These are phyloP conservation scores for Ogataea siamensis DNA, from an alignment of 805 yeast genomes.

Conservation along the genomic window DNA sequence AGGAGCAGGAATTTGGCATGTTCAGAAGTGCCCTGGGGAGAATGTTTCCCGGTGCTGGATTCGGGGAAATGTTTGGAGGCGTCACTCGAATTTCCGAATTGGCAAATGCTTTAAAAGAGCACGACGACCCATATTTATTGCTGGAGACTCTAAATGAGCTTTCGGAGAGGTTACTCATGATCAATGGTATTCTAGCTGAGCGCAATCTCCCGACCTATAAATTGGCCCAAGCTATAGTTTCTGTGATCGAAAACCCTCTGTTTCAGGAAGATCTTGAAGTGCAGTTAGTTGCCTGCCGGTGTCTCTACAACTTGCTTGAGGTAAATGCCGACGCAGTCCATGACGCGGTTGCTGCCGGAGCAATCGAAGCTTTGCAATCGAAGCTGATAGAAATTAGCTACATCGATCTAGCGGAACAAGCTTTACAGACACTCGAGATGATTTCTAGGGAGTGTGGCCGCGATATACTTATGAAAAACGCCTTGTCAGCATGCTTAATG, in stretches of 20 bases:
- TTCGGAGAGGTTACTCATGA: slow-evolving; percentile 64
- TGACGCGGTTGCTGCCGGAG: slow-evolving; percentile 61
- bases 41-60: slow-evolving; percentile 29
- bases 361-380: slow-evolving; percentile 60
- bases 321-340: slow-evolving; percentile 63
- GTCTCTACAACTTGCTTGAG: slow-evolving; percentile 78
- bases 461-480: slow-evolving; percentile 55
- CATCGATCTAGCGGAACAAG: slow-evolving; percentile 92
- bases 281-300: slow-evolving; percentile 81
- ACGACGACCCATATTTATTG: slow-evolving; percentile 58
- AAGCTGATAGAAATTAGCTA: slow-evolving; percentile 73
- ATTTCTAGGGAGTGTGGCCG: slow-evolving; percentile 55
- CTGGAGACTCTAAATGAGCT: slow-evolving; percentile 65
- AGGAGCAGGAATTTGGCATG: slow-evolving; percentile 18
- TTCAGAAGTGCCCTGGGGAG: slow-evolving; percentile 29
- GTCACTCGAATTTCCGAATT: slow-evolving; percentile 28
- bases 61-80: slow-evolving; percentile 30
- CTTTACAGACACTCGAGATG: slow-evolving; percentile 69
- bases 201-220: slow-evolving; percentile 59
- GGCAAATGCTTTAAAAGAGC: slow-evolving; percentile 38
- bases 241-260: slow-evolving; percentile 54
- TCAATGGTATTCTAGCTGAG: slow-evolving; percentile 58
- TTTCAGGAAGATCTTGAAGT: slow-evolving; percentile 69
- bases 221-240: slow-evolving; percentile 53
- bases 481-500: slow-evolving; percentile 62